A percentile compares a stretch with the other conserved stretches of the same genome.
Conservation (phyloP, 495 filamentous ascomycete species). For the Talaromyces trachyspermus region DNA sequence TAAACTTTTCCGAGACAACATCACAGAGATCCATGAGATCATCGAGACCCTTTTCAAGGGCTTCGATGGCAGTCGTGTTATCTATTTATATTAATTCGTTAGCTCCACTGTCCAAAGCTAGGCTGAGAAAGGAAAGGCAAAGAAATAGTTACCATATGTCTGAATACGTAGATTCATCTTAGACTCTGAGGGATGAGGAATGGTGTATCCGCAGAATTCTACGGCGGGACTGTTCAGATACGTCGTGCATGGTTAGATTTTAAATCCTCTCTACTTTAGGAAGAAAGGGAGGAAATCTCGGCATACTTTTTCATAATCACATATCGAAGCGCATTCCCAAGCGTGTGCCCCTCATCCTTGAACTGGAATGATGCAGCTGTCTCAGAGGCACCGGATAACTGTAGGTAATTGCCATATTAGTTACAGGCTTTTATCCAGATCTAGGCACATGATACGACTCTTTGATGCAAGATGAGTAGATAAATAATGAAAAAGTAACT, state of each 20-base stretch:
- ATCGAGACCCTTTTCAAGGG: constrained; percentile 79
- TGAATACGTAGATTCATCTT: constrained; percentile 98
- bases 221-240: constrained; percentile 63
- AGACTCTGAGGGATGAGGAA: constrained; percentile 89
- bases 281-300: not conserved
- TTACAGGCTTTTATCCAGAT: not conserved
- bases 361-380: constrained; percentile 83
- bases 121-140: constrained; percentile 5
- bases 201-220: constrained; percentile 96
- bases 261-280: not conserved
- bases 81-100: constrained; percentile 40
- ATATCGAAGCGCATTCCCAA: constrained; percentile 89
- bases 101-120: not conserved
- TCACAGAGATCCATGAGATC: constrained; percentile 88
- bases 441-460: not conserved
- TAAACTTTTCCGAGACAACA: constrained; percentile 82
- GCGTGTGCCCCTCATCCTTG: constrained; percentile 82
- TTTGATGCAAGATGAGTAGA: not conserved
- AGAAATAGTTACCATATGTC: constrained; percentile 66
- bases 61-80: constrained; percentile 70
- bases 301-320: constrained; percentile 97
- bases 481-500: constrained; percentile 15
- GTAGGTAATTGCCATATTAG: not conserved
- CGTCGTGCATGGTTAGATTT: not conserved
- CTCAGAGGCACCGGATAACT: constrained; percentile 65